Conservation (phyloP, 1,284 basidiomycete species). For the Sporisorium reilianum region DNA sequence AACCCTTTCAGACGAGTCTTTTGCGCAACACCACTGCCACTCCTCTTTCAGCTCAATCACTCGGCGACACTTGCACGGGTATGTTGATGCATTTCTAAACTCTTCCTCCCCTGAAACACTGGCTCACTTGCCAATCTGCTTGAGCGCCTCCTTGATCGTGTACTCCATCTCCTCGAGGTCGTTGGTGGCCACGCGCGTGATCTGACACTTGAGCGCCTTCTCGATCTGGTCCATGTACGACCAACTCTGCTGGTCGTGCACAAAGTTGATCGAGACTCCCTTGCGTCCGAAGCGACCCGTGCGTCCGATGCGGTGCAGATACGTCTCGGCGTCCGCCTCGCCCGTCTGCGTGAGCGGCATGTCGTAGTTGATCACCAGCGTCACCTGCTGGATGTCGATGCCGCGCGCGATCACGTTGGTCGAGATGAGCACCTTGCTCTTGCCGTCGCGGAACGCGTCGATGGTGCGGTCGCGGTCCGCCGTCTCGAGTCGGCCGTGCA, state of each 20-base stretch:
- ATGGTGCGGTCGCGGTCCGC: slow-evolving; percentile 90
- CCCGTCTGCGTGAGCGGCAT: slow-evolving; percentile 77
- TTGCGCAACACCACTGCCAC: too few species aligned
- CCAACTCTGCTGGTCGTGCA: slow-evolving; percentile 65
- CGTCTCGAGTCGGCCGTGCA: slow-evolving; percentile 93
- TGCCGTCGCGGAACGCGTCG: slow-evolving; percentile 94
- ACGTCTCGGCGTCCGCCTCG: slow-evolving; percentile 91
- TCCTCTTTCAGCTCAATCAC: too few species aligned
- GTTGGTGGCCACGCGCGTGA: slow-evolving; percentile 64
- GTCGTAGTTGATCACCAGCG: slow-evolving; percentile 86
- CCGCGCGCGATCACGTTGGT: slow-evolving; percentile 98
- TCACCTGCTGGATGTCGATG: slow-evolving; percentile 98
- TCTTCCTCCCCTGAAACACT: neutral
- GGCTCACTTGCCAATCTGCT: slow-evolving; percentile 49
- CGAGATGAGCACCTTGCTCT: slow-evolving; percentile 96
- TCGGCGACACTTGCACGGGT: too few species aligned
- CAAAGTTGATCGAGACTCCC: slow-evolving; percentile 69
- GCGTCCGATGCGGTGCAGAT: slow-evolving; percentile 92
- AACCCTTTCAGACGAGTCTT: neutral
- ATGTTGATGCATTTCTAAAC: slow-evolving; percentile 15
- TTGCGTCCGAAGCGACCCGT: slow-evolving; percentile 68
- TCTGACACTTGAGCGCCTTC: slow-evolving; percentile 62
- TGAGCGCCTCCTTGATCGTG: slow-evolving; percentile 67
- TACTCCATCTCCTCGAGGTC: slow-evolving; percentile 68
- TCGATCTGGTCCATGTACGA: slow-evolving; percentile 66